phyloP scores from a whole-genome alignment of 805 yeast genomes.

The Wilhelminamyces savonicus region DNA sequence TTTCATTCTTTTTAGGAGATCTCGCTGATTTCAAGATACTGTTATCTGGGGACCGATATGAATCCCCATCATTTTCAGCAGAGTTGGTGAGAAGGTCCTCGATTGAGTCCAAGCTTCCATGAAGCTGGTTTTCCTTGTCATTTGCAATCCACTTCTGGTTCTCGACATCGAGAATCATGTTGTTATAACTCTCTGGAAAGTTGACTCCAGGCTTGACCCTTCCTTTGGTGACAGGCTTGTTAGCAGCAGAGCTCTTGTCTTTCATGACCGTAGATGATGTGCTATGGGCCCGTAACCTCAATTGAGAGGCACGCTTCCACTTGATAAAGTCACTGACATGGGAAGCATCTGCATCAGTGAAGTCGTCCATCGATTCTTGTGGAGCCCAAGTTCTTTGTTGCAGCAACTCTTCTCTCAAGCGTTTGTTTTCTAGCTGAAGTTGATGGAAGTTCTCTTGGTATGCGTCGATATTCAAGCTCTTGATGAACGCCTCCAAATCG shows the following conservation, averaged over 20 bases:
- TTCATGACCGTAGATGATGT: constrained; percentile 4
- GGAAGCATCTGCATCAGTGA: constrained; percentile 10
- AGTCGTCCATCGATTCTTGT: constrained; percentile 4
- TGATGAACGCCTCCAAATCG: constrained; percentile 8
- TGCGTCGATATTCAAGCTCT: constrained; percentile 4
- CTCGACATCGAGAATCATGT: constrained; percentile 26
- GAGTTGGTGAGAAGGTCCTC: constrained; percentile 22
- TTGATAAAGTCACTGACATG: constrained; percentile 18
- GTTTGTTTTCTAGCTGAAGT: constrained; percentile 10
- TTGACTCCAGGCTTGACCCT: constrained; percentile 28
- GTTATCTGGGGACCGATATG: no score
- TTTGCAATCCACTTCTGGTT: constrained; percentile 24
- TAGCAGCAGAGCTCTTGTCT: constrained; percentile 3
- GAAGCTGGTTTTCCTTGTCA: constrained; percentile 15
- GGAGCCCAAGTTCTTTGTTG: constrained; percentile 1
- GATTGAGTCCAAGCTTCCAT: constrained; percentile 30
- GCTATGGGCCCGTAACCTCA: constrained; percentile 14
- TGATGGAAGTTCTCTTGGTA: constrained; percentile 7
- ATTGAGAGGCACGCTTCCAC: constrained; percentile 35
- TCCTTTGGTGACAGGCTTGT: constrained; percentile 15
- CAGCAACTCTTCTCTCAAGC: constrained; percentile 6
- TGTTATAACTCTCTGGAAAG: constrained; percentile 28
- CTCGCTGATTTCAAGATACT: constrained; percentile 5
- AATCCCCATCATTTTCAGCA: no score
- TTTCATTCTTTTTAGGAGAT: constrained; percentile 6